A percentile compares a stretch with the other conserved stretches of the same genome.
Conservation (phyloP, 2,329 filamentous ascomycete genomes). For the Phaeophleospora eucalypticola region DNA sequence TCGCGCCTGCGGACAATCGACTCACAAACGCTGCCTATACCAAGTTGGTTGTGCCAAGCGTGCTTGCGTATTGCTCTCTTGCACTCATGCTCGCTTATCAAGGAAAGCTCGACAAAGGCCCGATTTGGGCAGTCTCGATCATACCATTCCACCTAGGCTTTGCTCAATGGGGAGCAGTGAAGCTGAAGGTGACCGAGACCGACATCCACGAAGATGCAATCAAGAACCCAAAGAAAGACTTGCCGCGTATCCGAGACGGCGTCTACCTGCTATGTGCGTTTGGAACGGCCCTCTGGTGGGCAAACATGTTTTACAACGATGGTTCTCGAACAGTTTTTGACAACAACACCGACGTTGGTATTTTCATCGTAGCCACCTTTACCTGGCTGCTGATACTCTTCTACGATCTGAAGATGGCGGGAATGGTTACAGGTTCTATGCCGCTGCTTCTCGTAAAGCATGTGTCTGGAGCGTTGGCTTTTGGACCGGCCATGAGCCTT, state of each 20-base stretch:
- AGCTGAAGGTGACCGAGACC: slow-evolving; percentile 24
- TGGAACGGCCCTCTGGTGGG: neutral
- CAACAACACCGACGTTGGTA: slow-evolving; percentile 10
- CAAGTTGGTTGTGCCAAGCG: slow-evolving; percentile 30
- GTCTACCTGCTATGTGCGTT: slow-evolving; percentile 4
- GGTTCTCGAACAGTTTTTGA: too few relatives aligned
- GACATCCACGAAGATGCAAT: slow-evolving; percentile 13
- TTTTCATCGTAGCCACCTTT: slow-evolving; percentile 3
- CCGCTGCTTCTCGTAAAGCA: too few relatives aligned
- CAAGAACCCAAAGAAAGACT: slow-evolving; percentile 12
- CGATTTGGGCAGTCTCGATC: slow-evolving; percentile 7
- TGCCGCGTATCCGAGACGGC: slow-evolving; percentile 10
- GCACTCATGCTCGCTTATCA: slow-evolving; percentile 7
- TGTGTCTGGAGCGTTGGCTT: too few relatives aligned
- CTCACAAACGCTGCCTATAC: slow-evolving; percentile 28
- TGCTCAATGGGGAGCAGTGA: slow-evolving; percentile 15
- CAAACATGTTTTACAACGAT: too few relatives aligned
- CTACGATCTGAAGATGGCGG: slow-evolving; percentile 32
- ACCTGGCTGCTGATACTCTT: slow-evolving; percentile 34
- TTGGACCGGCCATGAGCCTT: neutral
- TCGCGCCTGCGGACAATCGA: slow-evolving; percentile 33
- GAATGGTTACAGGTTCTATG: too few relatives aligned
- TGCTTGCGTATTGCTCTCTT: slow-evolving; percentile 17
- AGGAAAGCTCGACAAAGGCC: neutral
- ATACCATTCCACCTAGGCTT: slow-evolving; percentile 18